Percentiles rank a stretch among this genome's conserved stretches.
These are phyloP conservation scores for Escovopsis sp. DNA, from an alignment of 2,329 filamentous ascomycete species.

Conservation along the genomic window DNA sequence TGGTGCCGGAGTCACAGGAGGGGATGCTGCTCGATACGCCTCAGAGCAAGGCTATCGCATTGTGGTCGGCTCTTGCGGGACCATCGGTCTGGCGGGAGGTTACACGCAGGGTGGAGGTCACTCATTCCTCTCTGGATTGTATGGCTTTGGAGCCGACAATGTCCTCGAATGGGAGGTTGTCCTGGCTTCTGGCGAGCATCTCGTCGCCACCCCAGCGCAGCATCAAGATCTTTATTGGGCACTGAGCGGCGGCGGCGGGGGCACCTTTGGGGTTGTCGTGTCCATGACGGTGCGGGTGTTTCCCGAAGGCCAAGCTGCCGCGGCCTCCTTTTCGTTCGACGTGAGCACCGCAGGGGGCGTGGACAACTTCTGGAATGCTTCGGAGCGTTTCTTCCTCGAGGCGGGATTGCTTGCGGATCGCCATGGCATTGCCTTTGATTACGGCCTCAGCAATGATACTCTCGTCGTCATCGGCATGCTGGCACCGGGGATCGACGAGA, in stretches of 20 bases:
- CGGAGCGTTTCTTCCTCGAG: constrained; percentile 14
- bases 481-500: neutral
- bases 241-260: constrained; percentile 33
- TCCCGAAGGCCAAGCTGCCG: constrained; percentile 22
- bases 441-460: neutral
- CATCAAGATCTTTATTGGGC: constrained; percentile 41
- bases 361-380: constrained; percentile 31
- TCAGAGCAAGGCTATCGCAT: constrained; percentile 27
- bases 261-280: constrained; percentile 36
- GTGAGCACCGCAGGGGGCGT: constrained; percentile 6
- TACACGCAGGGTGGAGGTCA: constrained; percentile 34
- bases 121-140: constrained; percentile 22
- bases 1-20: constrained; percentile 35
- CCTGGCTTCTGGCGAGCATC: constrained; percentile 24
- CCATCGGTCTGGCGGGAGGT: constrained; percentile 27
- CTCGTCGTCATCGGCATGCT: neutral
- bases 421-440: neutral
- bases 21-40: constrained; percentile 33
- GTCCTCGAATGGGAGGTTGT: constrained; percentile 29
- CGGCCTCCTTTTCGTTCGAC: constrained; percentile 25
- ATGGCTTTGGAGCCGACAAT: constrained; percentile 34
- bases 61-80: constrained; percentile 33
- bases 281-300: constrained; percentile 32
- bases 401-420: neutral
- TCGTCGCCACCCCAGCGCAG: constrained; percentile 25